A percentile compares a stretch with the other conserved stretches of the same genome.
phyloP scores from a whole-genome alignment of 306 rosid species.

The Quercus mongolica region DNA sequence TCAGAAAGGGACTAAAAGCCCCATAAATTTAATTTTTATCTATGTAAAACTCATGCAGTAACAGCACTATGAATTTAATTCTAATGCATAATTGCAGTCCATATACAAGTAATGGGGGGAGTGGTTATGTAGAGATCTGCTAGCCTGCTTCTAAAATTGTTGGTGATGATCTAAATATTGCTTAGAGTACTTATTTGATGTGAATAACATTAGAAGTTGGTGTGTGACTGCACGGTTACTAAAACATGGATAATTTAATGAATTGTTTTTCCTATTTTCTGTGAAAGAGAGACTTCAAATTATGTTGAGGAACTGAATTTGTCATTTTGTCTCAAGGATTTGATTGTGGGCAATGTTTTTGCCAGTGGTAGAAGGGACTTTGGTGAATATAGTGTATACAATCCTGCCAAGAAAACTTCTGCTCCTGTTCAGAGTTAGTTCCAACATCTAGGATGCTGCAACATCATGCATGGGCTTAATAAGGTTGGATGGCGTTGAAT shows the following conservation, averaged over 20 bases:
- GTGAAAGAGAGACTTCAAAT: neutral
- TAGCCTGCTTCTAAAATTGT: too few relatives aligned
- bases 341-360: constrained; percentile 57
- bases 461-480: neutral
- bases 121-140: too few relatives aligned
- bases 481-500: neutral
- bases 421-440: constrained; percentile 4
- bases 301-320: constrained; percentile 37
- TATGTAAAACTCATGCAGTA: neutral
- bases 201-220: neutral
- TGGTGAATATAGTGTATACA: constrained; percentile 84
- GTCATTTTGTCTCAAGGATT: constrained; percentile 46
- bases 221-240: neutral
- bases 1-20: neutral
- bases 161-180: neutral
- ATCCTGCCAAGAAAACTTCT: constrained; percentile 39
- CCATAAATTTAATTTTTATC: neutral
- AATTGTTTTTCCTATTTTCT: neutral
- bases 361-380: constrained; percentile 89
- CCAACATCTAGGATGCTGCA: neutral
- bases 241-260: neutral
- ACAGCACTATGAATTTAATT: neutral
- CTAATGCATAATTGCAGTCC: neutral
- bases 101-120: neutral
- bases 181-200: neutral